Conservation (phyloP, 345 rosid genomes). For the Eucalyptus cloeziana region DNA sequence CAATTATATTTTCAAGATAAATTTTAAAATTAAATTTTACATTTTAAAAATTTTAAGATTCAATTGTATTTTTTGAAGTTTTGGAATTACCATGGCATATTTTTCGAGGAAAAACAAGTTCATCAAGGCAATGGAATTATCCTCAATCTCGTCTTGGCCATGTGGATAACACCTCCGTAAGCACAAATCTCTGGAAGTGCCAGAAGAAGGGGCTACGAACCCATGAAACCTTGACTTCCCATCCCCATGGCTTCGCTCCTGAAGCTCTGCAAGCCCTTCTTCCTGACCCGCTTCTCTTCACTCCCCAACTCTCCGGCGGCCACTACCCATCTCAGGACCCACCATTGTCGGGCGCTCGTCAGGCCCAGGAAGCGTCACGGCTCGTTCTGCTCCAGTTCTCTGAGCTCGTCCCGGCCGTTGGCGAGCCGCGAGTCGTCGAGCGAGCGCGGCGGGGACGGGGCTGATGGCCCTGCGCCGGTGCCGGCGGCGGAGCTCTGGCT, state of each 20-base stretch:
- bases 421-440: background rate
- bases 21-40: no score
- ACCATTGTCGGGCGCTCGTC: background rate
- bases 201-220: background rate
- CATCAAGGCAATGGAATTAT: background rate
- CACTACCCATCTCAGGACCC: conserved; percentile 6
- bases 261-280: conserved; percentile 23
- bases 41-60: background rate
- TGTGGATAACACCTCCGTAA: background rate
- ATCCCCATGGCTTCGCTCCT: conserved; percentile 43
- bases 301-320: conserved; percentile 2
- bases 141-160: background rate
- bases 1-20: no score
- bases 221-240: background rate
- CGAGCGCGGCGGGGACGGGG: background rate
- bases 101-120: background rate
- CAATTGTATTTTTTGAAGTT: background rate
- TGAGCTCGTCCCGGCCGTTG: conserved; percentile 15
- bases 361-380: conserved; percentile 8
- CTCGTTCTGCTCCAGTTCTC: conserved; percentile 19
- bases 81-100: background rate
- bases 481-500: conserved; percentile 51
- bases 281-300: conserved; percentile 20
- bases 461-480: background rate
- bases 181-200: background rate